Percentiles rank a stretch among this genome's conserved stretches.
Evolutionary conservation across 176 grass and related monocot species (phyloP).

Genomic region (Eremochloa ophiuroides): DNA sequence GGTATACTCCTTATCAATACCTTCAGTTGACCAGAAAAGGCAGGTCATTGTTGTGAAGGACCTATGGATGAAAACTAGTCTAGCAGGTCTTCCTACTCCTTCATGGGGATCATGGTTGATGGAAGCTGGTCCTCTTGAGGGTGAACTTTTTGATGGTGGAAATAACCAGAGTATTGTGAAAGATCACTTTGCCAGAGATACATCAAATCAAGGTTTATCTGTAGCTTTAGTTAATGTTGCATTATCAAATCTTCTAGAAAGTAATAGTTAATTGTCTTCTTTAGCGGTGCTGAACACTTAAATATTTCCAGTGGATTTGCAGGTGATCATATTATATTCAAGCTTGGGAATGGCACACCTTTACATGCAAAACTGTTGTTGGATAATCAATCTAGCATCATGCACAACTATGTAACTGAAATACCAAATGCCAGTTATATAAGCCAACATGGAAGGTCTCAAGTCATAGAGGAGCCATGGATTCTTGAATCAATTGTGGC

Average conservation of each 20-base stretch:
- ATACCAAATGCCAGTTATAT: constrained; percentile 25
- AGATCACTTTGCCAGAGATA: constrained; percentile 25
- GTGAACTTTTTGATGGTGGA: constrained; percentile 24
- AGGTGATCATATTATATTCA: constrained; percentile 70
- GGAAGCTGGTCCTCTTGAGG: constrained; percentile 38
- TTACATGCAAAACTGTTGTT: constrained; percentile 38
- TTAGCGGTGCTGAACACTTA: constrained; percentile 80
- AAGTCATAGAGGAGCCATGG: constrained; percentile 84
- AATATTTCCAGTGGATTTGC: constrained; percentile 88
- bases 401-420: constrained; percentile 23
- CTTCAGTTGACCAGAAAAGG: constrained; percentile 50
- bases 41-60: constrained; percentile 71
- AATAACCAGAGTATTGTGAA: constrained; percentile 14
- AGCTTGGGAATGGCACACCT: constrained; percentile 55
- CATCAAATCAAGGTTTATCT: constrained; percentile 26
- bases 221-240: constrained; percentile 67
- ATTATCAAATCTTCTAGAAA: constrained; percentile 14
- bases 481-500: constrained; percentile 49
- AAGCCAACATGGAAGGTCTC: constrained; percentile 38
- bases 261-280: constrained; percentile 15
- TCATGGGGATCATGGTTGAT: constrained; percentile 85
- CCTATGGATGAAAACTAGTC: constrained; percentile 67
- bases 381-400: constrained; percentile 26
- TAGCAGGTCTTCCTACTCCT: constrained; percentile 45
- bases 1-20: constrained; percentile 73